These are phyloP conservation scores for Alternaria triticina DNA, from an alignment of 2,329 filamentous ascomycete species.

Conservation along the genomic window DNA sequence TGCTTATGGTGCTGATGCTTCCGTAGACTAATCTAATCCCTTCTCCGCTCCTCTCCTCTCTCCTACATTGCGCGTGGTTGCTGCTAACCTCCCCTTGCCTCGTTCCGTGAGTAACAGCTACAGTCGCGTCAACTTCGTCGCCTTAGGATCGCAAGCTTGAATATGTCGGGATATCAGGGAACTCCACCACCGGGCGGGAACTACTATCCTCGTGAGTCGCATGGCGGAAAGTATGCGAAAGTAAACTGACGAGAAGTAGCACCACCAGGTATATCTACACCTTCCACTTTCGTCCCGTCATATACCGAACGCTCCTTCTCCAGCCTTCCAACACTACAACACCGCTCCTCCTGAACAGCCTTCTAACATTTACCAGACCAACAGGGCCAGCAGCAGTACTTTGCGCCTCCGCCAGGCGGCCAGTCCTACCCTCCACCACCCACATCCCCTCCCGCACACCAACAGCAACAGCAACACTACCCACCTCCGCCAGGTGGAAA, in stretches of 20 bases:
- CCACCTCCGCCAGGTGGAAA: conserved; percentile 36
- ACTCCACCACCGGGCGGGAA: conserved; percentile 45
- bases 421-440: conserved; percentile 47
- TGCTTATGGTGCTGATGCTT: conserved; percentile 31
- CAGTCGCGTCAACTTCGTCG: not conserved
- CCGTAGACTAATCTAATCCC: conserved; percentile 12
- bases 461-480: conserved; percentile 39
- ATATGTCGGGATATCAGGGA: conserved; percentile 40
- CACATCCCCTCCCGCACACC: conserved; percentile 36
- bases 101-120: not conserved
- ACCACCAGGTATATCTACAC: conserved; percentile 35
- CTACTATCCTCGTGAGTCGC: conserved; percentile 44
- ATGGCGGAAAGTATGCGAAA: not conserved
- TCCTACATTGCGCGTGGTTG: not conserved
- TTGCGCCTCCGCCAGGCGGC: conserved; percentile 45
- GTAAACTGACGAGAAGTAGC: conserved; percentile 31
- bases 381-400: conserved; percentile 46
- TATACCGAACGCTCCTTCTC: not conserved
- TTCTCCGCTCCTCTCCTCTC: conserved; percentile 1
- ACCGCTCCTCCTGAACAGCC: not conserved
- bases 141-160: not conserved
- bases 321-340: not conserved
- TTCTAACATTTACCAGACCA: conserved; percentile 25
- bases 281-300: not conserved
- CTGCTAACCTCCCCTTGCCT: not conserved